phyloP scores from a whole-genome alignment of 164 flowering plant genomes.

The Piper betle region DNA sequence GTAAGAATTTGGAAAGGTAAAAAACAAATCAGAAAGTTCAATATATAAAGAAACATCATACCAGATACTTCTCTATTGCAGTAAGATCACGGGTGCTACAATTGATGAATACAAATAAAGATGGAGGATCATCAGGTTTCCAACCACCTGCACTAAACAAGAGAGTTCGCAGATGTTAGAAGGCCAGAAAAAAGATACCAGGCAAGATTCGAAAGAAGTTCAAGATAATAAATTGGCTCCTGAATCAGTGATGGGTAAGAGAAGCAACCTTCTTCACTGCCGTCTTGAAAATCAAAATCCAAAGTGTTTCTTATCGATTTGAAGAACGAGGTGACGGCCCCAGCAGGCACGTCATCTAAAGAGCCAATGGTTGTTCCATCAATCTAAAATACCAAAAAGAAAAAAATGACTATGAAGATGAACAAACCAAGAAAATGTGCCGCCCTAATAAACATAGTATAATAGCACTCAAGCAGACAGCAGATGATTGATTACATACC shows the following conservation, averaged over 20 bases:
- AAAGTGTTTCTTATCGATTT: slow-evolving; percentile 67
- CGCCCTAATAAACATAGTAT: neutral
- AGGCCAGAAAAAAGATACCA: neutral
- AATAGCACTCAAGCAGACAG: neutral
- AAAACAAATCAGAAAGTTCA: neutral
- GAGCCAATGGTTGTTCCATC: slow-evolving; percentile 61
- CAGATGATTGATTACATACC: slow-evolving; percentile 25
- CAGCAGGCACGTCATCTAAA: slow-evolving; percentile 76
- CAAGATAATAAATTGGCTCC: neutral
- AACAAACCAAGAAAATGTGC: neutral
- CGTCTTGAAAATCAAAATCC: slow-evolving; percentile 94
- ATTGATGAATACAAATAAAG: slow-evolving; percentile 69
- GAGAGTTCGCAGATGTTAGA: neutral
- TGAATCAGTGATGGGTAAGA: neutral
- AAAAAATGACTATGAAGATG: neutral
- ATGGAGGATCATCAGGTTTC: slow-evolving; percentile 68
- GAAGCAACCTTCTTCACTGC: slow-evolving; percentile 60
- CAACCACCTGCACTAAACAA: slow-evolving; percentile 49
- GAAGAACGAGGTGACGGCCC: slow-evolving; percentile 59
- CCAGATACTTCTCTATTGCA: slow-evolving; percentile 85
- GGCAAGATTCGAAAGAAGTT: neutral
- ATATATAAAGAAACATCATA: slow-evolving; percentile 23
- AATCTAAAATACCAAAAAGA: slow-evolving; percentile 32
- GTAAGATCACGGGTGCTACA: slow-evolving; percentile 87
- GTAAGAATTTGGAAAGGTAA: no score